Base-by-base conservation (phyloP, 257 asterid genomes). In the Prunella vulgaris region DNA sequence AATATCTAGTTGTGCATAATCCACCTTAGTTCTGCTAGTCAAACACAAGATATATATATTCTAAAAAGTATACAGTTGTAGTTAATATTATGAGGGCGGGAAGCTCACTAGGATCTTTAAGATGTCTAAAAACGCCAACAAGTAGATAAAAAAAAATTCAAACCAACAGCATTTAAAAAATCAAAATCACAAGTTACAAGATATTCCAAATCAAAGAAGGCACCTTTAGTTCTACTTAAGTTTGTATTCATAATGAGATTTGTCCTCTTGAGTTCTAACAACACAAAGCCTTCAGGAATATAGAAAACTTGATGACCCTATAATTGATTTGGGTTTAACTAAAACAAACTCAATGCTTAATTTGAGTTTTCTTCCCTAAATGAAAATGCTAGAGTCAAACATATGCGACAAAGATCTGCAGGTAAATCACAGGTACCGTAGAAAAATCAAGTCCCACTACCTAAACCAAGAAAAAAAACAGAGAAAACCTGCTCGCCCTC, bases 181-280 rank as follows among this genome's bases (percentile, higher is more conserved):
- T 3, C 27, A 63, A 37, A 63, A 38, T 15, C 28, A 61, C 13
- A 32, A 28, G 20, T 21, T 62, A n/a, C n/a, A n/a, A n/a, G n/a
- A n/a, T 38, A 22, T 56, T 25, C n/a, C 54, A 56, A 65, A 73
- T 51, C 51, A 70, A 60, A 38, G 20, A 37, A 38, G 51, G 40
- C 57, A 46, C 15, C 25, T 46, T n/a, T 25, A 40, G 13, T 32
- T 46, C 21, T n/a, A 46, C 21, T 46, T n/a, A 46, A 46, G 53
- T 15, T 46, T n/a, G 21, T 5, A 46, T 5, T n/a, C 21, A 15
- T n/a, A n/a, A 56, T n/a, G 66, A 69, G 14, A 17, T 35, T 10
- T 35, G 21, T 33, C 42, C 73, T n/a, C 46, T 54, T 37, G 51
- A 37, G 0, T 9, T 37, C 15, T 59, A 58, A 48, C 60, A 44